Evolutionary conservation across 2,329 filamentous ascomycete genomes (phyloP), one percentile per base, ranked within the genome.

Genomic region (Diaporthe ampelina): DNA sequence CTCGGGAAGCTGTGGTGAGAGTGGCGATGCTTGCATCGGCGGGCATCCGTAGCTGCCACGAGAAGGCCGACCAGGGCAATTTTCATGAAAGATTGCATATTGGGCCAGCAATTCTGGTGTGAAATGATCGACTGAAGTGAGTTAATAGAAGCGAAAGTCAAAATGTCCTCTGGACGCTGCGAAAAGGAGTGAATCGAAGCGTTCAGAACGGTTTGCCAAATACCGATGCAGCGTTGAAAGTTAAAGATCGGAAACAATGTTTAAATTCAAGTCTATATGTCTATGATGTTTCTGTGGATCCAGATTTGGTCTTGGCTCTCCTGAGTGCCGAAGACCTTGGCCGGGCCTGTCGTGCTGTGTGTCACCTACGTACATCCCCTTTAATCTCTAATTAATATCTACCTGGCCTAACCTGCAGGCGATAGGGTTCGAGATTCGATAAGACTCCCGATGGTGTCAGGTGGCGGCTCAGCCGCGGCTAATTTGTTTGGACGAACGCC

Each of bases 321-420:
- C 48, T 54, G 54, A 54, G 21, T 52, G 58, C 58, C 70, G 56
- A 72, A 72, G 45, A 17, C 26, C 58, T 65, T 52, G 70, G 40
- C 70, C 56, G 24, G 56, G 26, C 37, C 32, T 40, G 15, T 29
- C 29, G 32, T 68, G 48, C 32, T 54, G 45, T 68, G 63, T 68
- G 63, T 54, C 48, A 68, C 63, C 63, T 21, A 68, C 48, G 19
- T 19, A 52, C n/a, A 54, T 68, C 63, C 63, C 63, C 63, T 68
- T 68, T 68, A 68, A 68, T 68, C 63, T 67, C 63, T 54, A 68
- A 54, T 73, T 68, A 68, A 73, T 68, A 57, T 73, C 48, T 58
- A 40, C 19, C 50, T 56, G 32, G 50, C 48, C 32, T 21, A 37
- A 26, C 69, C 58, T 59, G 70, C 70, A 32, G n/a, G 45, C 43